Base-by-base conservation (phyloP, 192 early-diverging fungal species). In the Pilobolus umbonatus region DNA sequence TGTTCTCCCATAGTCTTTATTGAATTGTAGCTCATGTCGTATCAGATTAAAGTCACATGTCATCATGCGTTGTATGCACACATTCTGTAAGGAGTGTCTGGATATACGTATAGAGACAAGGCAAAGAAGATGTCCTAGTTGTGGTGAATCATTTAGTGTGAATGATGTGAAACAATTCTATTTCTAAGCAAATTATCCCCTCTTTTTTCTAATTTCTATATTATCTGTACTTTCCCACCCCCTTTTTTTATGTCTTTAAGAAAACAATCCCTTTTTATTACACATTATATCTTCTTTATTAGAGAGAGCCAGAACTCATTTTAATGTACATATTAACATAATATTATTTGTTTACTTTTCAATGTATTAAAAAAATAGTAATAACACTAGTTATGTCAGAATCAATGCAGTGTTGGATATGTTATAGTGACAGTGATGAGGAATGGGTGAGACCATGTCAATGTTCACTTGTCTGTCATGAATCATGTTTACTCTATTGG, bases 71-170 rank as follows among this genome's bases (percentile, higher is more conserved):
- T 98, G 96, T 68, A 95, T 95, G 94, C 96, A 98, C 60, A 88
- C 88, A 22, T 98, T 96, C 70, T 98, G 96, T 75, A 90, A 91
- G 60, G 75, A 77, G 34, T 98, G 95, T 61, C 80, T 98, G 48
- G 90, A 96, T 56, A 85, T 85, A 30, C 82, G 86, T n/a, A 81
- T 85, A 55, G 86, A 89, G 35, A 89, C 87, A 1, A 78, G 93
- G 7, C 92, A 95, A 66, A 79, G 92, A 62, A 93, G 94, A 70
- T 96, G 94, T 66, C 94, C 94, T 11, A 89, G 84, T 42, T 96
- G 94, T 65, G 82, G 82, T 54, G 80, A 88, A 56, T 76, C 83
- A 17, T 96, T 96, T 79, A 87, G 85, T 2, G 74, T 80, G 28
- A 83, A 87, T 54, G 92, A 94, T 58, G 83, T 94, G 29, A 79